phyloP scores from a whole-genome alignment of 2,329 filamentous ascomycete genomes.

The Monosporascus sp. region DNA sequence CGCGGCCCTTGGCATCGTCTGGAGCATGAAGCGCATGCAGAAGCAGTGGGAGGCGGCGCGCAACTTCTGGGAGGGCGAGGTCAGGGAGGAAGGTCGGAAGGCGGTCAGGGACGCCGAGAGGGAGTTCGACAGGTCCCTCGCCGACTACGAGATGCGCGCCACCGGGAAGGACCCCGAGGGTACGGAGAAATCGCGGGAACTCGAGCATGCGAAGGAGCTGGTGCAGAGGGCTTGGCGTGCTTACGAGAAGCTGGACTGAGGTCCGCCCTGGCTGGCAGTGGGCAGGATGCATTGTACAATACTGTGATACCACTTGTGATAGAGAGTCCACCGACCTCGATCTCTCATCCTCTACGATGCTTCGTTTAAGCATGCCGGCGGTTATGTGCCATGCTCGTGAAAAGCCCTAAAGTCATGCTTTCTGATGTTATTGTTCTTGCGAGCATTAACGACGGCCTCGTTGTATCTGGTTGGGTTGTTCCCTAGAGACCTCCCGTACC shows the following conservation, averaged over 20 bases:
- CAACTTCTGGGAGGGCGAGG: constrained; percentile 59
- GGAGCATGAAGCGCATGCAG: constrained; percentile 56
- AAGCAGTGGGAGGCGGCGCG: constrained; percentile 57
- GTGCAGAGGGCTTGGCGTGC: constrained; percentile 46
- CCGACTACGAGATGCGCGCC: constrained; percentile 13
- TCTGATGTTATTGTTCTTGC: too few species aligned
- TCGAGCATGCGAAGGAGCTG: constrained; percentile 38
- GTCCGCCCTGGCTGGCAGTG: background rate
- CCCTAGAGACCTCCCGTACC: too few species aligned
- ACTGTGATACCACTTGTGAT: constrained; percentile 12
- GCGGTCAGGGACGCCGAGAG: constrained; percentile 53
- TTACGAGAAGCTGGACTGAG: constrained; percentile 42
- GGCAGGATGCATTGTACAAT: constrained; percentile 4
- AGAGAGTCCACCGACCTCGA: background rate
- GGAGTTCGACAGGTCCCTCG: constrained; percentile 44
- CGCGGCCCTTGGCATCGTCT: constrained; percentile 55
- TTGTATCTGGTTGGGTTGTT: too few species aligned
- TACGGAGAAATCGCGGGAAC: constrained; percentile 19
- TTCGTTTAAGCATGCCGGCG: too few species aligned
- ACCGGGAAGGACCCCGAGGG: constrained; percentile 15
- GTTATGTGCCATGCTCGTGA: too few species aligned
- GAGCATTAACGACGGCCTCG: too few species aligned
- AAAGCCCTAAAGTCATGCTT: too few species aligned
- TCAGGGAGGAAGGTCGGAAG: constrained; percentile 62
- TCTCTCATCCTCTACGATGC: too few species aligned